phyloP scores from a whole-genome alignment of 192 early-diverging fungal species.

The Allomyces arbusculus region DNA sequence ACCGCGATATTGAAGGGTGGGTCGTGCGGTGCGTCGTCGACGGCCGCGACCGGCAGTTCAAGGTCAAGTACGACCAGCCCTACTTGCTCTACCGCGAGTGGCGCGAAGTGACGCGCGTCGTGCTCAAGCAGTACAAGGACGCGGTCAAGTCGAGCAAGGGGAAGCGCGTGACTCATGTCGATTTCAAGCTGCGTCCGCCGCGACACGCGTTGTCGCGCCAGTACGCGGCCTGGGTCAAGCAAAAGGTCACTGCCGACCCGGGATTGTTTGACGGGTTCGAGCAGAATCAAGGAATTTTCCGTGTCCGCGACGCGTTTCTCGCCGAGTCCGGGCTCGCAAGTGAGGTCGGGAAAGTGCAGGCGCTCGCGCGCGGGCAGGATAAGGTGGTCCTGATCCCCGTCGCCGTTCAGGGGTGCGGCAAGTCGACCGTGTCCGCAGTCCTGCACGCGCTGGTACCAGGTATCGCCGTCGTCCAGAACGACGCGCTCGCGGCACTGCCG shows the following conservation, averaged over 20 bases:
- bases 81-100: constrained; percentile 92
- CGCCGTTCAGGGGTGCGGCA: constrained; percentile 61
- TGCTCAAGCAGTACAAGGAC: constrained; percentile 22
- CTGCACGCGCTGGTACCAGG: constrained; percentile 13
- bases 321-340: constrained; percentile 23
- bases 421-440: constrained; percentile 17
- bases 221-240: constrained; percentile 57
- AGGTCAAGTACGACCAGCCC: constrained; percentile 86
- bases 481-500: constrained; percentile 26
- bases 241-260: constrained; percentile 34
- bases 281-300: constrained; percentile 63
- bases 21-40: constrained; percentile 53
- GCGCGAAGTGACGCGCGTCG: constrained; percentile 57
- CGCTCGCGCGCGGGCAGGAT: constrained; percentile 1
- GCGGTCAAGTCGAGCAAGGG: constrained; percentile 2
- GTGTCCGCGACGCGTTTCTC: constrained; percentile 56
- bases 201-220: constrained; percentile 34
- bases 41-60: constrained; percentile 49
- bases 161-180: constrained; percentile 1
- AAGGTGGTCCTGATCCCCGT: constrained; percentile 45
- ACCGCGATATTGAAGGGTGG: constrained; percentile 69
- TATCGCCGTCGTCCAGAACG: constrained; percentile 65
- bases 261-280: constrained; percentile 40
- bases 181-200: constrained; percentile 12
- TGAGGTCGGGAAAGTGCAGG: constrained; percentile 4